Percentiles rank a stretch among this genome's conserved stretches.
phyloP scores from a whole-genome alignment of 345 rosid species.

The Eutrema japonicum region DNA sequence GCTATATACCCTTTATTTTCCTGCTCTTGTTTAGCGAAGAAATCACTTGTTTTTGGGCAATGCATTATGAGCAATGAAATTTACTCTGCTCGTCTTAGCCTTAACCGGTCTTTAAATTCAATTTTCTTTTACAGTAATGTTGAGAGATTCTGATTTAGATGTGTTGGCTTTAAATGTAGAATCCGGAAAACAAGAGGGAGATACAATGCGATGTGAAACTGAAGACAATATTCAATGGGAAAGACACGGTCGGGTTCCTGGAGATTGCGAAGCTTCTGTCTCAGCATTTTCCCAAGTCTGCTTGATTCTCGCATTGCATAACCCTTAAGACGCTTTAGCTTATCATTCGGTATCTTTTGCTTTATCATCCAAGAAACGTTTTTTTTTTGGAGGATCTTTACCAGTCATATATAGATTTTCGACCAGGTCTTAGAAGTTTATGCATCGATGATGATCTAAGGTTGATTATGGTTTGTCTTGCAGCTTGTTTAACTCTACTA shows the following conservation, averaged over 20 bases:
- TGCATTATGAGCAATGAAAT: neutral
- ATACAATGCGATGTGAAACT: constrained; percentile 76
- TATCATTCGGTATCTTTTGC: neutral
- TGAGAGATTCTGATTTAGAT: neutral
- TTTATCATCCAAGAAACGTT: constrained; percentile 1
- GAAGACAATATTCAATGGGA: constrained; percentile 69
- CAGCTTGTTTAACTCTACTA: neutral
- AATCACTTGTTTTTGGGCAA: neutral
- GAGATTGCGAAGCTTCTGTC: constrained; percentile 70
- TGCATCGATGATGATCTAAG: constrained; percentile 8
- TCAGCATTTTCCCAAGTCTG: constrained; percentile 65
- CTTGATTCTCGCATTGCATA: constrained; percentile 28
- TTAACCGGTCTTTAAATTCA: too few relatives aligned
- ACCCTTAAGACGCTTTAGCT: constrained; percentile 8
- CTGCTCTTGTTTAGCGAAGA: constrained; percentile 1
- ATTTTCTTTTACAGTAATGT: too few relatives aligned
- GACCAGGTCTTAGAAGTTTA: neutral
- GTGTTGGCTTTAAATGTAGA: constrained; percentile 48
- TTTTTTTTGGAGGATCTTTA: neutral
- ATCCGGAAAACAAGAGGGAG: constrained; percentile 67
- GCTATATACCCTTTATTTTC: neutral
- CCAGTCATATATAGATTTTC: constrained; percentile 12
- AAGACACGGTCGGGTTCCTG: constrained; percentile 66
- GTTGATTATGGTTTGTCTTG: constrained; percentile 4
- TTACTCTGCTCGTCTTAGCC: too few relatives aligned